Conservation (phyloP, 768 basidiomycete species). For the Stropharia rugosoannulata region DNA sequence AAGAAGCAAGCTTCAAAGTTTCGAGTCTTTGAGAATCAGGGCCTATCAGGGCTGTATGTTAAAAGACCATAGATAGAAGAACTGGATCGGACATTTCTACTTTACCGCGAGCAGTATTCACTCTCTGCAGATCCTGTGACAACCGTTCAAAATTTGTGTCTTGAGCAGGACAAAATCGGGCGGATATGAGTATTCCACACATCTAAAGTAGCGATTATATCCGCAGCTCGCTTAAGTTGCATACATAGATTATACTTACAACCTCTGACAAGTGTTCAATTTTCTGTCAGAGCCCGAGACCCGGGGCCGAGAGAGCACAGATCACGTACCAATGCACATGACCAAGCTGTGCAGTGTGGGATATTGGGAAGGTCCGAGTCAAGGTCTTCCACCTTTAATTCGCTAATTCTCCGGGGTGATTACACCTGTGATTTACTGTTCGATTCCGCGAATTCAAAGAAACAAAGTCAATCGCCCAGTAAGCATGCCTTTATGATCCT, state of each 20-base stretch:
- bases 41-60: slow-evolving; percentile 37
- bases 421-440: neutral
- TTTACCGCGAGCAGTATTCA: slow-evolving; percentile 62
- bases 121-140: slow-evolving; percentile 31
- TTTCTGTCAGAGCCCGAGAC: too few relatives aligned
- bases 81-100: neutral
- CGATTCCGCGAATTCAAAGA: neutral
- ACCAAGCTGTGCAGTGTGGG: too few relatives aligned
- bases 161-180: slow-evolving; percentile 21
- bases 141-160: slow-evolving; percentile 9
- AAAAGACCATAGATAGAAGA: neutral
- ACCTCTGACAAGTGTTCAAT: too few relatives aligned
- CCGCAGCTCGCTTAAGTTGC: too few relatives aligned
- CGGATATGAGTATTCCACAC: slow-evolving; percentile 71
- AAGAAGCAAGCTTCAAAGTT: slow-evolving; percentile 4
- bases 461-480: too few relatives aligned
- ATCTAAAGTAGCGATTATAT: slow-evolving; percentile 29
- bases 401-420: too few relatives aligned
- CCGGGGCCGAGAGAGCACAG: too few relatives aligned
- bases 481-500: neutral
- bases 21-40: slow-evolving; percentile 56
- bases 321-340: too few relatives aligned
- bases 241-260: too few relatives aligned
- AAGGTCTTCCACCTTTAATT: too few relatives aligned
- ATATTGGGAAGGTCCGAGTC: too few relatives aligned